These are phyloP conservation scores for Ophiostoma piceae DNA, from an alignment of 2,329 filamentous ascomycete species.

Conservation along the genomic window DNA sequence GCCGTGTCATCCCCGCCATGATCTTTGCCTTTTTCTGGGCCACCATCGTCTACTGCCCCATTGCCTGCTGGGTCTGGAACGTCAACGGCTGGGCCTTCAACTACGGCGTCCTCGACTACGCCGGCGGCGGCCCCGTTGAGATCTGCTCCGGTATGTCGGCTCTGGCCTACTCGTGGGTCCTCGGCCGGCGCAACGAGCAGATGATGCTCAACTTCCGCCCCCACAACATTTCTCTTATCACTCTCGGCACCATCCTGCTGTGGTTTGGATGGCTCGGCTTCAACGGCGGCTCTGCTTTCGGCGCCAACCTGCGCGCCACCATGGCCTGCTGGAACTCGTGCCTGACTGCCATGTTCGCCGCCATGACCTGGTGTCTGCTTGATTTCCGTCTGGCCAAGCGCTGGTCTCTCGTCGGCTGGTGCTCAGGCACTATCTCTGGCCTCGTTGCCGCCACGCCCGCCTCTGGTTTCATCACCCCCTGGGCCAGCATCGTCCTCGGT, in stretches of 20 bases:
- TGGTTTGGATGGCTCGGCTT: conserved; percentile 99
- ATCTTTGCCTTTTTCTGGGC: conserved; percentile 96
- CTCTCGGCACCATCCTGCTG: conserved; percentile 87
- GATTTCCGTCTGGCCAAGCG: conserved; percentile 92
- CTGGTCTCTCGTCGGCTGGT: conserved; percentile 79
- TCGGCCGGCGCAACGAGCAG: conserved; percentile 93
- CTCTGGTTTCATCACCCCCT: conserved; percentile 62
- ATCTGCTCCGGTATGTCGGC: conserved; percentile 91
- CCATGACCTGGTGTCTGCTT: conserved; percentile 89
- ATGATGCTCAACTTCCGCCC: conserved; percentile 99
- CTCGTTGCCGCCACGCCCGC: conserved; percentile 66
- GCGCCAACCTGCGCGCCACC: conserved; percentile 85
- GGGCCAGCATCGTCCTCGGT: conserved; percentile 62
- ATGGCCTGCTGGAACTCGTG: conserved; percentile 99
- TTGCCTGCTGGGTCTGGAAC: conserved; percentile 97
- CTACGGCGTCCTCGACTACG: conserved; percentile 92
- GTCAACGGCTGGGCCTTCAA: conserved; percentile 86
- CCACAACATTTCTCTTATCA: conserved; percentile 96
- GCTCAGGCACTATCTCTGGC: conserved; percentile 65
- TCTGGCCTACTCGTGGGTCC: conserved; percentile 89
- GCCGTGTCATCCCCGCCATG: conserved; percentile 86
- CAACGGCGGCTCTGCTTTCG: conserved; percentile 93
- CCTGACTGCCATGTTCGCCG: conserved; percentile 83
- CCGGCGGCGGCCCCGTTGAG: conserved; percentile 93
- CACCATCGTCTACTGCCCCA: conserved; percentile 92